Percentiles rank a stretch among this genome's conserved stretches.
Evolutionary conservation across 1,139 yeast genomes (phyloP).

Genomic region (Saccharomyces hybrid): DNA sequence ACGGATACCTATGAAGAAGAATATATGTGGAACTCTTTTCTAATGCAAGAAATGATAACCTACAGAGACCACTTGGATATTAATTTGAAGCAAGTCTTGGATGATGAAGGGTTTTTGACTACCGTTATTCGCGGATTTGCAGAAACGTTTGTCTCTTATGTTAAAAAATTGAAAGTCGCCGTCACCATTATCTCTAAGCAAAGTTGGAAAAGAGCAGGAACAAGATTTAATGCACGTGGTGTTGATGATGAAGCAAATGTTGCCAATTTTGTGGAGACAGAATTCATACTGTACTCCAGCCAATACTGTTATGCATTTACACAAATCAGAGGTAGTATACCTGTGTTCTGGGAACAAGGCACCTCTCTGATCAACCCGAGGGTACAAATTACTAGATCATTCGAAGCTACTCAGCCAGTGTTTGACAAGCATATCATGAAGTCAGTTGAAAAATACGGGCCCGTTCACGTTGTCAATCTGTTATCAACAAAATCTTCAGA

Average conservation of each 20-base stretch:
- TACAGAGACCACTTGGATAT: constrained; percentile 66
- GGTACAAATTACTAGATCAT: constrained; percentile 80
- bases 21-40: constrained; percentile 94
- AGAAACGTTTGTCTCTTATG: constrained; percentile 51
- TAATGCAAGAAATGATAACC: constrained; percentile 74
- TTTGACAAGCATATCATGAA: constrained; percentile 74
- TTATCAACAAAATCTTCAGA: constrained; percentile 77
- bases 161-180: constrained; percentile 47
- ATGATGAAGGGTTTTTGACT: constrained; percentile 72
- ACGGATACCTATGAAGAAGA: constrained; percentile 64
- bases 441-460: constrained; percentile 69
- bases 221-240: constrained; percentile 89
- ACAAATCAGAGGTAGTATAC: constrained; percentile 90
- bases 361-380: constrained; percentile 71
- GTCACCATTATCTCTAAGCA: constrained; percentile 84
- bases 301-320: constrained; percentile 64
- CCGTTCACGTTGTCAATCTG: constrained; percentile 78
- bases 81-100: constrained; percentile 52
- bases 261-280: constrained; percentile 95
- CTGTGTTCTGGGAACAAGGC: constrained; percentile 97
- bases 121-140: constrained; percentile 95
- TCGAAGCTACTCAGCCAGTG: constrained; percentile 88
- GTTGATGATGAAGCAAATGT: constrained; percentile 92
- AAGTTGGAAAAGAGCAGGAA: constrained; percentile 94
- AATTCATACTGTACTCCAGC: constrained; percentile 58